Percentiles rank a stretch among this genome's conserved stretches.
Conservation (phyloP, 225 moss, liverwort and hornwort species). For the Physcomitrium patens region DNA sequence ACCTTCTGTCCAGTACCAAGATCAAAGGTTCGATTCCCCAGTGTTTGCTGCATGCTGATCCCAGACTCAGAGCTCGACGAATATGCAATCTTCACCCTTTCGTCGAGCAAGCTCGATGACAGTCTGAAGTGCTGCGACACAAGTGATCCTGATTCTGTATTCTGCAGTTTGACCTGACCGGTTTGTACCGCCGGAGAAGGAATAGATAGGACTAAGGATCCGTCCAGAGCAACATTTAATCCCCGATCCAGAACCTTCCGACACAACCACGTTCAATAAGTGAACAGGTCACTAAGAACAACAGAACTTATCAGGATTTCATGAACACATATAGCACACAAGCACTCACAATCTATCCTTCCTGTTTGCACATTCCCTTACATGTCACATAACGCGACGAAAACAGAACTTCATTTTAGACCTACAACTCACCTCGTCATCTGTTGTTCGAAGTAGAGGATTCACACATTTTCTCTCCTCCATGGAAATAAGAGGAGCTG, state of each 20-base stretch:
- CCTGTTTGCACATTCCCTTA: constrained; percentile 7
- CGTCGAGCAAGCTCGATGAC: constrained; percentile 41
- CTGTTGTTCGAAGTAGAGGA: constrained; percentile 38
- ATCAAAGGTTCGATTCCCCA: constrained; percentile 44
- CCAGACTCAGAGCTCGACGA: constrained; percentile 46
- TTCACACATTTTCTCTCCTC: constrained; percentile 49
- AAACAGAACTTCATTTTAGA: constrained; percentile 24
- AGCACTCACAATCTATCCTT: constrained; percentile 7
- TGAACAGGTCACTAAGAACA: not conserved
- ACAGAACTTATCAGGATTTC: not conserved
- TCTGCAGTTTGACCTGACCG: constrained; percentile 35
- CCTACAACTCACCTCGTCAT: constrained; percentile 47
- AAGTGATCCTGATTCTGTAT: constrained; percentile 40
- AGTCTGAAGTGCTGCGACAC: constrained; percentile 39
- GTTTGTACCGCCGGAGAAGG: constrained; percentile 34
- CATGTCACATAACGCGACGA: not conserved
- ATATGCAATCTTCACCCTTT: constrained; percentile 42
- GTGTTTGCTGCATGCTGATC: constrained; percentile 33
- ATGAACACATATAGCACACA: not conserved
- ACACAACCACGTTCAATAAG: constrained; percentile 32
- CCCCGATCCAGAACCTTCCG: constrained; percentile 51
- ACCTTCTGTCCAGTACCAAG: constrained; percentile 53
- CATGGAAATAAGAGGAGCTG: constrained; percentile 41
- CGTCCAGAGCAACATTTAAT: constrained; percentile 41
- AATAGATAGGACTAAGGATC: constrained; percentile 30